Base-by-base conservation (phyloP, 768 basidiomycete species). In the Mycena pura region DNA sequence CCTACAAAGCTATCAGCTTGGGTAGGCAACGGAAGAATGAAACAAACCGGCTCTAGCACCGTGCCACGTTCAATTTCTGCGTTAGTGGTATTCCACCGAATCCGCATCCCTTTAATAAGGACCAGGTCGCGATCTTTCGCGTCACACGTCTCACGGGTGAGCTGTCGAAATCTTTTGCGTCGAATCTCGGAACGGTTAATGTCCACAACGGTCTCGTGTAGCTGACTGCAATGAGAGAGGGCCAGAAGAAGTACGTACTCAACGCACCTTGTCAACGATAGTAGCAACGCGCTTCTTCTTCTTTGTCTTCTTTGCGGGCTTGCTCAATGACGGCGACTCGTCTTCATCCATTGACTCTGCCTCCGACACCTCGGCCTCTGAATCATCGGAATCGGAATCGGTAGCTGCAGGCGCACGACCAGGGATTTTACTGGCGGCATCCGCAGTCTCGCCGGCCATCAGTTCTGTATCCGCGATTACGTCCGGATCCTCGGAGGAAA, bases 81-180 rank as follows among this genome's bases (percentile, higher is more conserved):
- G 17, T 44, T n/a, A 0, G 43, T 53, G 13, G 58, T 51, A 11
- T 60, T 60, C 58, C 58, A 60, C 1, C 44, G 58, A 25, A 60
- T 51, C 7, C 14, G 6, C 49, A 60, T 60, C 2, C 58, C 48
- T 1, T 38, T 40, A 14, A 60, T 32, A 15, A 51, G 49, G 5
- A 51, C 51, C 2, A 50, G 41, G 5, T 31, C 6, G 13, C 28
- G 48, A 45, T 36, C 8, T 21, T 60, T 25, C 27, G 2, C 0
- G 27, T 36, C 41, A 28, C 48, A 51, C 3, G 29, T 6, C 28
- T 46, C 44, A 6, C 44, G 49, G 13, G 38, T 53, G 25, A 60
- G 29, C 7, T 27, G 48, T 3, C 44, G 41, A 2, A 60, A 15
- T 32, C 40, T 22, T 28, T 60, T 60, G 4, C 44, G 38, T 3